These are phyloP conservation scores for Aspergillus funiculosus DNA, from an alignment of 495 filamentous ascomycete species.

Conservation along the genomic window DNA sequence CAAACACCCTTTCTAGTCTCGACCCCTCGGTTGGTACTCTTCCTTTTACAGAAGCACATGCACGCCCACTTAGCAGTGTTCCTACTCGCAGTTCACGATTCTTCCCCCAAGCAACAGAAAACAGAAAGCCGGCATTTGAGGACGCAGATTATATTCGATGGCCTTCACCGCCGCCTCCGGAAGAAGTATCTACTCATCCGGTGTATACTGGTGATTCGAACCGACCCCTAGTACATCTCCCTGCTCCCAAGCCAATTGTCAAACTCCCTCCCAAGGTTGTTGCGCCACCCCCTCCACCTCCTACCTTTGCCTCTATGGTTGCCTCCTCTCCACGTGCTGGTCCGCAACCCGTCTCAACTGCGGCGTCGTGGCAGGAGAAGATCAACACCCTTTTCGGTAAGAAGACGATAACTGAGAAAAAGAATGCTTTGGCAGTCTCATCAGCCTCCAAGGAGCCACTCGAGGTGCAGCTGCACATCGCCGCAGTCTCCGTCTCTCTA, in stretches of 20 bases:
- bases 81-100: constrained; percentile 58
- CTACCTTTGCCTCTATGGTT: constrained; percentile 53
- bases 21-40: constrained; percentile 35
- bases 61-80: constrained; percentile 35
- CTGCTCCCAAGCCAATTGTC: constrained; percentile 61
- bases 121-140: constrained; percentile 34
- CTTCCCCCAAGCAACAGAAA: constrained; percentile 54
- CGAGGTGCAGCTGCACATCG: constrained; percentile 46
- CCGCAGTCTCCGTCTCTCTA: constrained; percentile 54
- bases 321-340: constrained; percentile 35
- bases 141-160: constrained; percentile 32
- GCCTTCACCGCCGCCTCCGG: constrained; percentile 67
- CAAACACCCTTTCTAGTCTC: constrained; percentile 32
- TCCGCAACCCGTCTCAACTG: constrained; percentile 21
- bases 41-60: constrained; percentile 32
- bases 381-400: constrained; percentile 69
- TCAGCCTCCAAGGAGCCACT: constrained; percentile 57
- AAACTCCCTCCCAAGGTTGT: constrained; percentile 57
- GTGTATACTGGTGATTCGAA: constrained; percentile 60
- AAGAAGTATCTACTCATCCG: constrained; percentile 59
- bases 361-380: constrained; percentile 63
- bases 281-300: constrained; percentile 39
- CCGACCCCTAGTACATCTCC: constrained; percentile 64
- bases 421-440: constrained; percentile 49
- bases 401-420: constrained; percentile 44